Evolutionary conservation across 2,329 filamentous ascomycete genomes (phyloP).

Genomic region (Trichoderma guizhouense): DNA sequence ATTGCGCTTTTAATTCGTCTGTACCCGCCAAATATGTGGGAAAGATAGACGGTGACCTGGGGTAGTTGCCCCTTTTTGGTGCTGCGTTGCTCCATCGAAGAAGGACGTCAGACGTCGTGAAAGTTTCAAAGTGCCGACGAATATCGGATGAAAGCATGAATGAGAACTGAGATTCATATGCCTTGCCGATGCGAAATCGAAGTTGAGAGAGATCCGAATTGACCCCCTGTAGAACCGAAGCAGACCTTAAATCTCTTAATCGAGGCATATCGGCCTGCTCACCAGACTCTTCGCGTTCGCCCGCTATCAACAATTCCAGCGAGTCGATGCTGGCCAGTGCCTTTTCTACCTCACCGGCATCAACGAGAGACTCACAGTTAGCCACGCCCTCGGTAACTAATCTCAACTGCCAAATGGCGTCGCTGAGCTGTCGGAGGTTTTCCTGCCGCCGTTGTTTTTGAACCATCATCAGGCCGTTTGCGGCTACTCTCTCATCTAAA

Average conservation of each 20-base stretch:
- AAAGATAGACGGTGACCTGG: conserved; percentile 63
- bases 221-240: conserved; percentile 77
- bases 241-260: conserved; percentile 67
- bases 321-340: conserved; percentile 75
- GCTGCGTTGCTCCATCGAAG: conserved; percentile 81
- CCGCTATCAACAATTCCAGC: conserved; percentile 76
- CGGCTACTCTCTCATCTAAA: conserved; percentile 82
- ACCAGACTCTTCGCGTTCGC: conserved; percentile 51
- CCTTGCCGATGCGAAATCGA: conserved; percentile 77
- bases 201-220: conserved; percentile 72
- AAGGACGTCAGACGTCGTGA: conserved; percentile 70
- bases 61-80: conserved; percentile 66
- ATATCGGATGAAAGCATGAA: conserved; percentile 75
- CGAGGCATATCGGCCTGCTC: conserved; percentile 33
- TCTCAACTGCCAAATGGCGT: conserved; percentile 79
- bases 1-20: conserved; percentile 64
- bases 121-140: conserved; percentile 71
- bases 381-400: conserved; percentile 72
- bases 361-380: conserved; percentile 75
- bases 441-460: conserved; percentile 77
- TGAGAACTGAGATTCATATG: conserved; percentile 78
- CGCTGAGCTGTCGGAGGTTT: conserved; percentile 77
- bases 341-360: conserved; percentile 76
- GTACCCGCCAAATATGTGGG: conserved; percentile 77
- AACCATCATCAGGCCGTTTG: conserved; percentile 80